Base-by-base conservation (phyloP, 345 rosid species). In the Gynandropsis gynandra region DNA sequence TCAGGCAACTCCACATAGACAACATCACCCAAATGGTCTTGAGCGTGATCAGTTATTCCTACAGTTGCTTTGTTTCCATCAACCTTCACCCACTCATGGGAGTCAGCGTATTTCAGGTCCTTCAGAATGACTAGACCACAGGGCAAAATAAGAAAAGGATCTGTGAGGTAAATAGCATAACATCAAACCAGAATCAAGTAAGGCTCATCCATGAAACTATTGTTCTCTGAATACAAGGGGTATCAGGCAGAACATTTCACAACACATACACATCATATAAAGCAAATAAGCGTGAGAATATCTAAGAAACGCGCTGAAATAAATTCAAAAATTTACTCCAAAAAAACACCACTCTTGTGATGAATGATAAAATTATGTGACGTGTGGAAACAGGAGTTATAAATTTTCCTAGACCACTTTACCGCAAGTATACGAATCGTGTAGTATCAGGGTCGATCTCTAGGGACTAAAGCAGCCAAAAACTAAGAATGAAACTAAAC, bases 31-130 rank as follows among this genome's bases (percentile, higher is more conserved):
- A 93, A 73, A 66, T 93, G 99, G 58, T 83, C 93, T 60, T 93
- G 97, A 4, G 99, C 97, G 50, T 93, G 99, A 74, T 93, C 92
- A 1, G 97, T 93, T 61, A 93, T 85, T 47, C 99, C 97, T 58
- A 93, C 55, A 0, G 82, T 88, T 8, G 94, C 95, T 57, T 84
- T 63, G 18, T 72, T 78, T 20, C 87, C 94, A 9, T 81, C 79
- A 29, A 83, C 81, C 73, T 78, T 93, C 57, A 76, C 95, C 99
- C 99, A 88, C 65, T 93, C 99, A 46, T 93, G 97, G 54, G 81
- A 63, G 13, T 85, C 97, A 6, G 79, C 81, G 75, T 84, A 92
- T 68, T 87, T 87, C 59, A 92, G 72, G 61, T 82, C 95, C 75
- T 84, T 82, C 47, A 77, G 20, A 66, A 87, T 96, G 78, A 74